Conservation (phyloP, 2,329 filamentous ascomycete genomes). For the Diaporthe caulivora region DNA sequence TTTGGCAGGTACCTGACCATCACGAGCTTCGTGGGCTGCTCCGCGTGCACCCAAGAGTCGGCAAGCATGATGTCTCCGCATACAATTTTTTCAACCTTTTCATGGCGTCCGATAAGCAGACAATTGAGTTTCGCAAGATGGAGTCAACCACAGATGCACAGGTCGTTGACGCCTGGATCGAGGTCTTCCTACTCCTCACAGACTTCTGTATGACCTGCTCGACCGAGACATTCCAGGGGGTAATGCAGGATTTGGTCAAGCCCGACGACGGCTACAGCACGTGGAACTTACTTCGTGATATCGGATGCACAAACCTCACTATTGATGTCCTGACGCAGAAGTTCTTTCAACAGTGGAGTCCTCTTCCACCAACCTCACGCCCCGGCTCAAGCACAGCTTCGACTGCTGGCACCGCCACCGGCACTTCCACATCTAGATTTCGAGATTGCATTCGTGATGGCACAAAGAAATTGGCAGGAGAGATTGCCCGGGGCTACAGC, state of each 20-base stretch:
- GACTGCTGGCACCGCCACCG: not conserved
- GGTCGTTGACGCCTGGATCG: slow-evolving; percentile 6
- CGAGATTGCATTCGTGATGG: not conserved
- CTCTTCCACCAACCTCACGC: not conserved
- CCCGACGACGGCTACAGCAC: not conserved
- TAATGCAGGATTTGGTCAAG: not conserved
- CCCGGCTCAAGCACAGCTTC: not conserved
- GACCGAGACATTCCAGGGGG: not conserved
- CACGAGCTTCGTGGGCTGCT: not conserved
- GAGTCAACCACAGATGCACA: not conserved
- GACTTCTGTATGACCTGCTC: not conserved
- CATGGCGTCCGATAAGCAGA: not conserved
- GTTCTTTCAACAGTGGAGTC: not conserved
- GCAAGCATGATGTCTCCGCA: not conserved
- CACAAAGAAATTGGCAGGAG: not conserved
- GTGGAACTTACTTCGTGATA: not conserved
- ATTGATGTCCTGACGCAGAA: not conserved
- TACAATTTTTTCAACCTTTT: slow-evolving; percentile 17
- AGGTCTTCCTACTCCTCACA: not conserved
- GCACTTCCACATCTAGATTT: not conserved
- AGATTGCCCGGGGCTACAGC: not conserved
- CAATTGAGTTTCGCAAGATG: not conserved
- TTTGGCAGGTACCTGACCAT: not conserved
- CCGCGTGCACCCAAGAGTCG: not conserved
- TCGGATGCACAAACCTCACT: not conserved